Evolutionary conservation across 805 yeast genomes (phyloP).

Genomic region (Wickerhamiella brachini): DNA sequence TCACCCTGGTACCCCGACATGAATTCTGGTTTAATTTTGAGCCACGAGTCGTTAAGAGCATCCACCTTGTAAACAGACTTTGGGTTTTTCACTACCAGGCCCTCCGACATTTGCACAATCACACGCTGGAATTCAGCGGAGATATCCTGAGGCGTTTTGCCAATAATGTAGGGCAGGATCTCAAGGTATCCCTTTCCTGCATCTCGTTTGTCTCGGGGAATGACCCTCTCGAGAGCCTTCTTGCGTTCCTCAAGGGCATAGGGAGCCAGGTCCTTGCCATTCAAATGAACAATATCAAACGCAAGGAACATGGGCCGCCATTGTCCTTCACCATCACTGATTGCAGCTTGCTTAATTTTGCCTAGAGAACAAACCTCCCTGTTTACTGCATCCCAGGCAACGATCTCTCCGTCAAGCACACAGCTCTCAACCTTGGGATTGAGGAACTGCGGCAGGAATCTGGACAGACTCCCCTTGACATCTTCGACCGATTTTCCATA

Average conservation of each 20-base stretch:
- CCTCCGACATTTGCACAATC: constrained; percentile 56
- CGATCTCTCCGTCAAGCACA: constrained; percentile 85
- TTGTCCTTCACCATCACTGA: constrained; percentile 20
- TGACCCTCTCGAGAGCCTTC: constrained; percentile 31
- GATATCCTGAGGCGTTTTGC: constrained; percentile 38
- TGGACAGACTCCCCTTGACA: constrained; percentile 39
- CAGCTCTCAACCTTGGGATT: constrained; percentile 22
- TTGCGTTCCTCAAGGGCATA: constrained; percentile 45
- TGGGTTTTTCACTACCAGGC: constrained; percentile 61
- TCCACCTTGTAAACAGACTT: constrained; percentile 45
- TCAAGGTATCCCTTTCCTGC: constrained; percentile 12
- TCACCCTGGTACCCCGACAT: constrained; percentile 68
- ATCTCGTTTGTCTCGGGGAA: constrained; percentile 25
- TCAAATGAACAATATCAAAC: constrained; percentile 61
- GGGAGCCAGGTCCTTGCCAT: constrained; percentile 48
- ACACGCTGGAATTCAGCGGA: constrained; percentile 42
- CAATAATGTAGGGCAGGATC: constrained; percentile 25
- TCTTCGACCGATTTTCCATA: constrained; percentile 42
- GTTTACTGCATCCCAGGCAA: constrained; percentile 56
- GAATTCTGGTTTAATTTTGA: constrained; percentile 86
- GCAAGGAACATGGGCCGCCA: constrained; percentile 31
- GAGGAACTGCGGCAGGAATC: constrained; percentile 30
- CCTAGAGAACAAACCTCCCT: constrained; percentile 61
- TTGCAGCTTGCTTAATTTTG: constrained; percentile 56
- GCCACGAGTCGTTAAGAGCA: constrained; percentile 56